These are phyloP conservation scores for Erodium texanum DNA, from an alignment of 441 rosid genomes.

Conservation along the genomic window DNA sequence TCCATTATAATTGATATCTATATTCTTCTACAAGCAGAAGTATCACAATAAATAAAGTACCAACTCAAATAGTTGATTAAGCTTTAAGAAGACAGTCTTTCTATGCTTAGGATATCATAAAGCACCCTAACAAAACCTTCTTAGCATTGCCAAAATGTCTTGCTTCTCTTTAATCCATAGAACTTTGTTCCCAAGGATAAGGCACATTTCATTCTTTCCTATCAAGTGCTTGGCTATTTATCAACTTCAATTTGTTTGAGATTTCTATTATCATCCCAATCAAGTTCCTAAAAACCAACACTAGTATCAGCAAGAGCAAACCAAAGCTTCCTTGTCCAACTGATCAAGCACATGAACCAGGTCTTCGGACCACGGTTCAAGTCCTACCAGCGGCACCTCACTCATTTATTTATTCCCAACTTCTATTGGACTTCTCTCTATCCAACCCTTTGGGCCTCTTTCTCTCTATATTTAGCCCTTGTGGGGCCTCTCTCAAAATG, in stretches of 20 bases:
- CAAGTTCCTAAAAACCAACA: neutral
- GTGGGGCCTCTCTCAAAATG: too few relatives aligned
- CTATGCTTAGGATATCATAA: neutral
- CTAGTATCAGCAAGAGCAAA: conserved; percentile 29
- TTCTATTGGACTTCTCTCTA: too few relatives aligned
- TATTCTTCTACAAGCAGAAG: neutral
- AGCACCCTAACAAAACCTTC: neutral
- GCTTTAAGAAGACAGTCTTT: neutral
- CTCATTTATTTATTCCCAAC: too few relatives aligned
- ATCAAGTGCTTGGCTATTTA: conserved; percentile 27
- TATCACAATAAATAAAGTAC: conserved; percentile 17
- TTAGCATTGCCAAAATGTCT: too few relatives aligned
- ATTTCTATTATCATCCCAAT: neutral
- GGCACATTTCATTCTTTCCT: neutral
- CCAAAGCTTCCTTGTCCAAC: too few relatives aligned
- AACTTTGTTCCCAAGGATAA: neutral
- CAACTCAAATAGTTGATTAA: conserved; percentile 41
- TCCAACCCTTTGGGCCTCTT: too few relatives aligned
- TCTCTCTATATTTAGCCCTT: too few relatives aligned
- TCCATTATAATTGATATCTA: conserved; percentile 52
- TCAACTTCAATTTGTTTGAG: neutral
- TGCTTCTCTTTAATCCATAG: neutral
- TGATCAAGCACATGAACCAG: too few relatives aligned
- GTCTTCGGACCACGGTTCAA: too few relatives aligned
- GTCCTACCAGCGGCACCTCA: too few relatives aligned